Percentiles rank a stretch among this genome's conserved stretches.
phyloP scores from a whole-genome alignment of 1,284 basidiomycete species.

The Anthracocystis panici-leucophaei region DNA sequence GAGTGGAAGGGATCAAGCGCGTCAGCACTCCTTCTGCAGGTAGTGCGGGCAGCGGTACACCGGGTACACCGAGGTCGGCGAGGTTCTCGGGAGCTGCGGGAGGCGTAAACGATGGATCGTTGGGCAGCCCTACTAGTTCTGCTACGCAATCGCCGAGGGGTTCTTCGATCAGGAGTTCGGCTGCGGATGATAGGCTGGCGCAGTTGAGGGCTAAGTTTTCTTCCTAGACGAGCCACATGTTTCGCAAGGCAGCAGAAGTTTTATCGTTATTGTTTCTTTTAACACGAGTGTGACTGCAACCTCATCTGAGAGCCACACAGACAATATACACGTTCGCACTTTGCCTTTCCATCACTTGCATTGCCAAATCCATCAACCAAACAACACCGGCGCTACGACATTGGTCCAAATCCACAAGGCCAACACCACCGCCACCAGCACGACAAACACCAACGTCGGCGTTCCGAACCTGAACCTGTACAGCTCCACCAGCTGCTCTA shows the following conservation, averaged over 20 bases:
- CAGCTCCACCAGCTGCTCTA: slow-evolving; percentile 43
- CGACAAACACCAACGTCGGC: slow-evolving; percentile 18
- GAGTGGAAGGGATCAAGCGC: slow-evolving; percentile 15
- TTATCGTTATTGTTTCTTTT: too few relatives aligned
- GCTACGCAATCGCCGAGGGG: slow-evolving; percentile 29
- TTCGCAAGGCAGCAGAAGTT: too few relatives aligned
- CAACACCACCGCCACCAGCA: slow-evolving; percentile 20
- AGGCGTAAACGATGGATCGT: slow-evolving; percentile 11
- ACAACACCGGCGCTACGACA: slow-evolving; percentile 21
- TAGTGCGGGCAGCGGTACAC: slow-evolving; percentile 11
- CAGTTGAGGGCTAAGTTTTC: slow-evolving; percentile 63
- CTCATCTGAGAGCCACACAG: background rate
- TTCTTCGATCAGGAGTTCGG: slow-evolving; percentile 23
- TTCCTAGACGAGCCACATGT: slow-evolving; percentile 7
- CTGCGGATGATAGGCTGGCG: slow-evolving; percentile 60
- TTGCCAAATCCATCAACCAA: background rate
- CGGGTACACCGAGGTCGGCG: slow-evolving; percentile 18
- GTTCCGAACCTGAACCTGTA: slow-evolving; percentile 47
- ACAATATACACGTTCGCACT: background rate
- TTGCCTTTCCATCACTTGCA: background rate
- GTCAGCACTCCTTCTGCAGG: slow-evolving; percentile 20
- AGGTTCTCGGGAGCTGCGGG: slow-evolving; percentile 11
- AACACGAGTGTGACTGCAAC: too few relatives aligned
- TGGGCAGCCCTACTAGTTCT: slow-evolving; percentile 33
- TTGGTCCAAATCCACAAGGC: slow-evolving; percentile 36